Evolutionary conservation across 345 rosid genomes (phyloP), one percentile per base, ranked within the genome.

Genomic region (Syzygium oleosum): DNA sequence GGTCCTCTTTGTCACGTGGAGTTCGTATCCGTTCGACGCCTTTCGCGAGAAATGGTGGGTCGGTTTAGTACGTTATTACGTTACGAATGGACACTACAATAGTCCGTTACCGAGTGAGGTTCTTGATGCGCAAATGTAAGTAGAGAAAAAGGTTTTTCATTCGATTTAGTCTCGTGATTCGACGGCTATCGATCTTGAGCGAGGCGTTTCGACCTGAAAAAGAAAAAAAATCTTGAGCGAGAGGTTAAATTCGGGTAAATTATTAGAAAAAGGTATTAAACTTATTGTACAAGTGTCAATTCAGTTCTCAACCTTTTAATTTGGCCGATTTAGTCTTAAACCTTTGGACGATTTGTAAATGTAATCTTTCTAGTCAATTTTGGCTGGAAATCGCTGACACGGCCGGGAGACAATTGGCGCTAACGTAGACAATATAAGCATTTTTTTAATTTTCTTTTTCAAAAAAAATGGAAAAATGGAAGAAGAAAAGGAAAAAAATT

Each of bases 371-470:
- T 59, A 5, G 7, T 3, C 16, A 59, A 59, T 58, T 25, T 58
- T 25, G 5, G 1, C 15, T 25, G 11, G 12, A 58, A 58, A 25
- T 13, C 65, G 27, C 11, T 25, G 65, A 6, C 5, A 41, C 0
- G 14, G 0, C 27, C 6, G 43, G 43, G 12, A 2, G 29, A 58
- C 2, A 3, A 6, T 5, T 0, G 14, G 31, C 4, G 0, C 29
- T 1, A 11, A 27, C 4, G 8, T 1, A 1, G 65, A 59, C 3
- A 59, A 59, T 59, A 12, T 25, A 5, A 6, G 29, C 31, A 59
- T 59, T 27, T 27, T 4, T 25, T 58, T 23, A 6, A 4, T 59
- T 59, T 23, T 25, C 10, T 58, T 9, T 59, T 59, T 59, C 31
- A 27, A 12, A 58, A 59, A 55, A 56, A 56, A 11, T 55, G 59